phyloP scores from a whole-genome alignment of 345 rosid species.

The Populus pruinosa region DNA sequence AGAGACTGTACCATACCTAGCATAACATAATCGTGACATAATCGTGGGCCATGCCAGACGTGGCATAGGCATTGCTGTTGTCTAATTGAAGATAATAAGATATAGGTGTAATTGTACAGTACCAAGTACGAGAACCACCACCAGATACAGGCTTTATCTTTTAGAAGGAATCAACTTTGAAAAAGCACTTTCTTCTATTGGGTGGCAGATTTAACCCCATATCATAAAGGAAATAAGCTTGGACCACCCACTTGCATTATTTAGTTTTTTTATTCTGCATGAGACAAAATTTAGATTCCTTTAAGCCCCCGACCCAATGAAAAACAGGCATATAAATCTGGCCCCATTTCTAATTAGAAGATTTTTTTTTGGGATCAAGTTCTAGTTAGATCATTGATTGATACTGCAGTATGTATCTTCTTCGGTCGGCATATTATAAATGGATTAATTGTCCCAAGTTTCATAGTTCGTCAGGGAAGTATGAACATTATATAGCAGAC shows the following conservation, averaged over 20 bases:
- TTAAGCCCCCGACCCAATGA: not conserved
- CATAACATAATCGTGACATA: not conserved
- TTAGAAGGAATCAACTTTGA: not conserved
- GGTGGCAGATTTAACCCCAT: conserved; percentile 7
- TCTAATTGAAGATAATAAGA: too few species aligned
- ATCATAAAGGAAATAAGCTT: not conserved
- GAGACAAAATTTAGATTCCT: conserved; percentile 20
- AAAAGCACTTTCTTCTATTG: conserved; percentile 13
- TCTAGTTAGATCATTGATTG: not conserved
- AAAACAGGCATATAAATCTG: not conserved
- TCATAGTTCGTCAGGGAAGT: not conserved
- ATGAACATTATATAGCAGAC: not conserved
- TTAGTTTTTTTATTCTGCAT: not conserved
- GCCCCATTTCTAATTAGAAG: not conserved
- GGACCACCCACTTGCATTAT: conserved; percentile 10
- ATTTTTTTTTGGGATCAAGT: too few species aligned
- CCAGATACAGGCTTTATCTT: not conserved
- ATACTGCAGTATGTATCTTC: not conserved
- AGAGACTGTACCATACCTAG: not conserved
- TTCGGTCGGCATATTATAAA: not conserved
- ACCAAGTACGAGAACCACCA: not conserved
- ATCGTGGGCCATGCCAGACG: too few species aligned
- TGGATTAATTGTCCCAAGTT: not conserved
- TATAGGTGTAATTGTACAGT: not conserved
- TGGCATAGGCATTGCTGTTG: too few species aligned